These are phyloP conservation scores for Delitschia confertaspora DNA, from an alignment of 495 filamentous ascomycete species.

Conservation along the genomic window DNA sequence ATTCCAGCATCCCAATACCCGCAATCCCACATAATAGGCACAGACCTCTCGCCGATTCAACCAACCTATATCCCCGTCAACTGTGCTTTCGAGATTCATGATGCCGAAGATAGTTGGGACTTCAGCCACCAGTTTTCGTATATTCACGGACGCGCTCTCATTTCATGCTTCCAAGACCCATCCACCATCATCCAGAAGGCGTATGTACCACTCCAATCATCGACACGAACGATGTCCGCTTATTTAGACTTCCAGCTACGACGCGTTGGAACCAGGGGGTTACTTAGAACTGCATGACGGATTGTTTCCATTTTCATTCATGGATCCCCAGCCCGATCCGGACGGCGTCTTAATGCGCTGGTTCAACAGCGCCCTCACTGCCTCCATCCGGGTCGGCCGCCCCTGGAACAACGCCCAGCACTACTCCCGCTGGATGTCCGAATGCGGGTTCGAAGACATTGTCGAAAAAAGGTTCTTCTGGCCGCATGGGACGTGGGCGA, in stretches of 20 bases:
- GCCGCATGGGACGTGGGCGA: conserved; percentile 21
- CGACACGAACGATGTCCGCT: too few relatives aligned
- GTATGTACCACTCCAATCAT: too few relatives aligned
- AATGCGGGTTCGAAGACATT: conserved; percentile 20
- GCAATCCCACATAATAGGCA: conserved; percentile 12
- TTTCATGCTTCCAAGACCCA: conserved; percentile 8
- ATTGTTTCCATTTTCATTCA: conserved; percentile 4
- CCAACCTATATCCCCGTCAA: conserved; percentile 20
- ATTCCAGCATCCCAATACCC: conserved; percentile 11
- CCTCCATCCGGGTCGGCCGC: conserved; percentile 1
- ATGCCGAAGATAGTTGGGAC: conserved; percentile 17
- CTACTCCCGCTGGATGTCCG: conserved; percentile 13
- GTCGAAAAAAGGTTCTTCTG: conserved; percentile 14
- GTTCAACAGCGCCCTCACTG: background rate
- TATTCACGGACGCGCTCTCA: conserved; percentile 19
- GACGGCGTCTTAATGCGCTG: conserved; percentile 1
- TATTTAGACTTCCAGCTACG: too few relatives aligned
- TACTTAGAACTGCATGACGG: conserved; percentile 21
- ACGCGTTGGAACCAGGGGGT: conserved; percentile 9
- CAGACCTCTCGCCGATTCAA: conserved; percentile 20
- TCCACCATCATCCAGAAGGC: conserved; percentile 6
- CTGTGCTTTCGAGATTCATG: conserved; percentile 18
- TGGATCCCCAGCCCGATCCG: background rate
- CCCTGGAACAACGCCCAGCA: conserved; percentile 5
- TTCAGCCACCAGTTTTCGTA: conserved; percentile 15